phyloP scores from a whole-genome alignment of 179 eudicot species.

The Silene vulgaris region DNA sequence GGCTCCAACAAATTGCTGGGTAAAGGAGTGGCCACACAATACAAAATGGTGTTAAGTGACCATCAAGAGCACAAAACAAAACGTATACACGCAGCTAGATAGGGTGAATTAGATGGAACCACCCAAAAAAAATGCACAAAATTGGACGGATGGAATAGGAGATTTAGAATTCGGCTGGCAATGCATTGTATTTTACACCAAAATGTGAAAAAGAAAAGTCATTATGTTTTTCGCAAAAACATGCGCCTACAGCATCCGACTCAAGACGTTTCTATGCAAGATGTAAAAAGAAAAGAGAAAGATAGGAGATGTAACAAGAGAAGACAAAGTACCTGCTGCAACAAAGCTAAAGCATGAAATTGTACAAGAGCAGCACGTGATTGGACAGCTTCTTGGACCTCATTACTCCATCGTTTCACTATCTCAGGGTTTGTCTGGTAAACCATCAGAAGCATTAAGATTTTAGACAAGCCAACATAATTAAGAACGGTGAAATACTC shows the following conservation, averaged over 20 bases:
- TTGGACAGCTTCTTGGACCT: constrained; percentile 95
- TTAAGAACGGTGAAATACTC: not conserved
- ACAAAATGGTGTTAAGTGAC: too few relatives aligned
- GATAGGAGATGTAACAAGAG: not conserved
- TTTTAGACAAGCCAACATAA: not conserved
- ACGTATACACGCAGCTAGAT: not conserved
- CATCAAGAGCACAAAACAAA: not conserved
- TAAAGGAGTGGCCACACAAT: not conserved
- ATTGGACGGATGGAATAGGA: not conserved
- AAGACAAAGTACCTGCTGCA: constrained; percentile 64
- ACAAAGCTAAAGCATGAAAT: constrained; percentile 87
- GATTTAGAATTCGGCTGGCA: not conserved
- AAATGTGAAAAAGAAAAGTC: not conserved
- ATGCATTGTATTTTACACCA: not conserved
- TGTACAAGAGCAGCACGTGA: constrained; percentile 97
- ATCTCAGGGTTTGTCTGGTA: constrained; percentile 87
- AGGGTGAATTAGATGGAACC: not conserved
- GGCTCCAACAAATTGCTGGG: not conserved
- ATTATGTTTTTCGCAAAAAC: not conserved
- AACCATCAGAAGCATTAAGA: constrained; percentile 12
- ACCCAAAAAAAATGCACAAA: not conserved
- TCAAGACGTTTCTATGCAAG: not conserved
- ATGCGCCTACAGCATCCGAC: not conserved
- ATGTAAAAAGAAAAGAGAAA: not conserved
- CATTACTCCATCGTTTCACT: constrained; percentile 96